phyloP scores from a whole-genome alignment of 805 yeast genomes.

The Pichia rugopelliculosa region DNA sequence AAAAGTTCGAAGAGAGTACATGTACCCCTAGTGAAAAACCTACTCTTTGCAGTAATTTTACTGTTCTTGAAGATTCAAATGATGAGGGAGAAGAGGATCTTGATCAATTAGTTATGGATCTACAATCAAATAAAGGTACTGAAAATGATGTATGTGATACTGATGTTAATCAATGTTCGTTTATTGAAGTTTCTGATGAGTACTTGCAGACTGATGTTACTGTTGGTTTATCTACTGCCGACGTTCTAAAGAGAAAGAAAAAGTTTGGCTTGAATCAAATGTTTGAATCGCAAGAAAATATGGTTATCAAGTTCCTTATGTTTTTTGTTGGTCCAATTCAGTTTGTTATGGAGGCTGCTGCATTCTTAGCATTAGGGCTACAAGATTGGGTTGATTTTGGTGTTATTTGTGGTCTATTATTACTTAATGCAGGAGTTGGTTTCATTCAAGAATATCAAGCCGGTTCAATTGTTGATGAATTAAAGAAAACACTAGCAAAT shows the following conservation, averaged over 20 bases:
- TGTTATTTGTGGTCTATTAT: slow-evolving; percentile 76
- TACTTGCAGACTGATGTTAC: slow-evolving; percentile 73
- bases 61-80: too few species aligned
- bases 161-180: too few species aligned
- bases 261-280: slow-evolving; percentile 83
- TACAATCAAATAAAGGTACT: slow-evolving; percentile 47
- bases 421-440: slow-evolving; percentile 85
- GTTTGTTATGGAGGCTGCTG: slow-evolving; percentile 96
- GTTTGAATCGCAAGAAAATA: slow-evolving; percentile 79
- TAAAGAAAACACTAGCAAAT: slow-evolving; percentile 87
- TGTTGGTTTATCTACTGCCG: slow-evolving; percentile 66
- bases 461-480: slow-evolving; percentile 90
- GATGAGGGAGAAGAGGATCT: slow-evolving; percentile 54
- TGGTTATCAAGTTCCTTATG: slow-evolving; percentile 68
- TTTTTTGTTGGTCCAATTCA: slow-evolving; percentile 92
- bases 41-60: too few species aligned
- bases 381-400: slow-evolving; percentile 97
- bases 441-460: slow-evolving; percentile 93
- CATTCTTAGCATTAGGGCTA: slow-evolving; percentile 87
- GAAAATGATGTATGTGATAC: too few species aligned
- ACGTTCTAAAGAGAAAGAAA: slow-evolving; percentile 75
- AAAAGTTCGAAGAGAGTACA: too few species aligned
- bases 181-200: slow-evolving; percentile 75
- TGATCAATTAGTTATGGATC: slow-evolving; percentile 66
- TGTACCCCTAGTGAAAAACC: too few species aligned